Percentiles rank a stretch among this genome's conserved stretches.
phyloP scores from a whole-genome alignment of 1,139 yeast species.

The Yamadazyma triangularis region DNA sequence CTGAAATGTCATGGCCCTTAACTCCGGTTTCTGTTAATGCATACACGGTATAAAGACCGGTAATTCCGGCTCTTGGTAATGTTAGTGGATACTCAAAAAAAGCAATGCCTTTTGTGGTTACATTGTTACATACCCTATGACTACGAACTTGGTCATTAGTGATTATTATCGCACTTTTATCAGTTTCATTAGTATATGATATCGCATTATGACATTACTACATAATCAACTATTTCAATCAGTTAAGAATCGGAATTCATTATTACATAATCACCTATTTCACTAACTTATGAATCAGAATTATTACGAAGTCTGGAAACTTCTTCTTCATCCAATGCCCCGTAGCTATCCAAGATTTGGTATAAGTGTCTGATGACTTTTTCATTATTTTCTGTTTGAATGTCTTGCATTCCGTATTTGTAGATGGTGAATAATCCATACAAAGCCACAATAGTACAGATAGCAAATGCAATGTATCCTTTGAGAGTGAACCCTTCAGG shows the following conservation, averaged over 20 bases:
- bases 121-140: constrained; percentile 32
- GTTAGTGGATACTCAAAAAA: no score
- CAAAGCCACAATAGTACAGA: constrained; percentile 75
- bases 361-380: constrained; percentile 49
- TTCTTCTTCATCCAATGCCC: constrained; percentile 16
- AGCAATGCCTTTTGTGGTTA: no score
- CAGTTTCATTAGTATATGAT: no score
- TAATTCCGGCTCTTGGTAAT: constrained; percentile 15
- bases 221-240: no score
- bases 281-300: no score
- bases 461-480: constrained; percentile 83
- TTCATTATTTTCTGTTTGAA: constrained; percentile 50
- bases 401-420: constrained; percentile 78
- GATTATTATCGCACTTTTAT: no score
- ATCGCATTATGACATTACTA: no score
- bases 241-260: no score
- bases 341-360: constrained; percentile 32
- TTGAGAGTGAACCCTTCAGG: constrained; percentile 87
- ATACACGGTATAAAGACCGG: constrained; percentile 22
- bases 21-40: constrained; percentile 16
- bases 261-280: no score
- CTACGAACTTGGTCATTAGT: constrained; percentile 22
- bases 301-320: no score
- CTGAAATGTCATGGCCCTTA: constrained; percentile 10
- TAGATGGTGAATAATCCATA: constrained; percentile 74